Percentiles rank a stretch among this genome's conserved stretches.
These are phyloP conservation scores for Candida glaebosa DNA, from an alignment of 805 yeast genomes.

Conservation along the genomic window DNA sequence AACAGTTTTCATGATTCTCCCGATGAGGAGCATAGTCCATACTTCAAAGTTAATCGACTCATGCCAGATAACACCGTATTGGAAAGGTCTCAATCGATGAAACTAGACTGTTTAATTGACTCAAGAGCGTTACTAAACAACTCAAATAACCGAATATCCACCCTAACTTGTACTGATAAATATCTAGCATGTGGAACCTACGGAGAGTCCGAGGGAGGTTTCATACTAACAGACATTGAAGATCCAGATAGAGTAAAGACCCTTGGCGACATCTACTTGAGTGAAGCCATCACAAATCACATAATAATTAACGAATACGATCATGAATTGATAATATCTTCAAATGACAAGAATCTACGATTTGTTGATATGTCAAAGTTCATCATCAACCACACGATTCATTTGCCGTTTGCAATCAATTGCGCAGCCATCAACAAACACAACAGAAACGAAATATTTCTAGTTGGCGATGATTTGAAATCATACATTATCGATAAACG, in stretches of 20 bases:
- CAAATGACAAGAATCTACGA: constrained; percentile 47
- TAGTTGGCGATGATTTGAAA: constrained; percentile 50
- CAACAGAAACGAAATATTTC: constrained; percentile 34
- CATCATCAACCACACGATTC: constrained; percentile 9
- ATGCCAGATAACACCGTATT: constrained; percentile 22
- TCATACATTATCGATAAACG: constrained; percentile 46
- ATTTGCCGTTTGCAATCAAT: constrained; percentile 49
- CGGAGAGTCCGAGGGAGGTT: constrained; percentile 40
- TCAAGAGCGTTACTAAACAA: constrained; percentile 25
- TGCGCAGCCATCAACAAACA: constrained; percentile 42
- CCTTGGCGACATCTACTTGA: constrained; percentile 35
- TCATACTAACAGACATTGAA: constrained; percentile 34
- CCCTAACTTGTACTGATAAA: constrained; percentile 41
- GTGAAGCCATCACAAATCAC: constrained; percentile 56
- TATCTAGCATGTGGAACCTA: constrained; percentile 52
- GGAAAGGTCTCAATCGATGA: constrained; percentile 18
- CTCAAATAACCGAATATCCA: constrained; percentile 43
- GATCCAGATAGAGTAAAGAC: constrained; percentile 16
- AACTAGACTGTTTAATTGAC: constrained; percentile 38
- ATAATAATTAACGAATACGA: constrained; percentile 31
- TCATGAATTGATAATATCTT: constrained; percentile 40
- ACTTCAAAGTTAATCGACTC: constrained; percentile 34
- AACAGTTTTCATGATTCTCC: constrained; percentile 14
- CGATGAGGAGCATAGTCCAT: constrained; percentile 27
- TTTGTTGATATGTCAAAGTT: constrained; percentile 32